Base-by-base conservation (phyloP, 345 rosid genomes). In the Limnanthes douglasii region DNA sequence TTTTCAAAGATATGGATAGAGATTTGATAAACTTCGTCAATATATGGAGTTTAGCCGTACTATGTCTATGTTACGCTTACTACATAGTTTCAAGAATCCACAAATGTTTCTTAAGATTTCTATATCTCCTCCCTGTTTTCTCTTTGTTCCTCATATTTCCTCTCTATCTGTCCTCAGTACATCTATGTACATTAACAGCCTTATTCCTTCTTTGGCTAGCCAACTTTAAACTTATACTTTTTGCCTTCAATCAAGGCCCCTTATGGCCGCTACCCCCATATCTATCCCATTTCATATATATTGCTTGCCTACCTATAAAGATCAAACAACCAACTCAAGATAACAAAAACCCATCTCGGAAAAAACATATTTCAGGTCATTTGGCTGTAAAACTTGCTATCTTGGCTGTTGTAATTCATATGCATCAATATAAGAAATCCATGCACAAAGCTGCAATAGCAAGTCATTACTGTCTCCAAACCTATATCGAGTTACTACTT, bases 181-280 rank as follows among this genome's bases (percentile, higher is more conserved):
- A 42, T 5, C 44, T 45, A 11, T 15, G 12, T 13, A 56, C 31
- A 5, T 4, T 43, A 13, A 13, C 20, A 1, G 26, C 52, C 0
- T 48, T 61, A 21, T 45, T 61, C 21, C 16, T 63, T 8, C 8
- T 66, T 18, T 74, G 68, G 70, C 38, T 61, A 1, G 66, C 66
- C 22, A 74, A 51, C 18, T 70, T 67, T 45, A 70, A 59, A 40
- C 72, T 74, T 42, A 36, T 67, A 0, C 70, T 61, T 40, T 67
- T 74, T 20, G 54, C 53, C 13, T 64, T 64, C 17, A 51, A 47
- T 27, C 39, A 40, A 51, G 64, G 55, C 4, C 71, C 76, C 11
- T 56, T 62, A 9, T 51, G 47, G 0, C 45, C 51, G 28, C 31
- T 16, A n/a, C 30, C 51, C 5, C 18, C 23, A 26, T 33, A 15